Evolutionary conservation across 225 moss, liverwort and hornwort species (phyloP).

Genomic region (Antitrichia curtipendula): DNA sequence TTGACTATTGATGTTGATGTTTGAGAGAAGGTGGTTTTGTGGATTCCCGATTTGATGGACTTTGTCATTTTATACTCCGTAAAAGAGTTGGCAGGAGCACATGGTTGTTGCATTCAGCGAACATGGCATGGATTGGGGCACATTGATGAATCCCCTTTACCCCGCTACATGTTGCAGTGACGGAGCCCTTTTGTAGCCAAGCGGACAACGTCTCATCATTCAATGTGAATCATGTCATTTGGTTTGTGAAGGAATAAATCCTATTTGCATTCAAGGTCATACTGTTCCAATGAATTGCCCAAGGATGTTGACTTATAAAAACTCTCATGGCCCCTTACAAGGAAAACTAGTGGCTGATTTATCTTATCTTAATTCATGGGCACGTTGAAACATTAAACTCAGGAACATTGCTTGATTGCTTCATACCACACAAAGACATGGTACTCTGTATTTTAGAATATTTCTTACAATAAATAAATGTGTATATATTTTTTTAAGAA

Average conservation of each 20-base stretch:
- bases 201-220: neutral
- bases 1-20: neutral
- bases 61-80: neutral
- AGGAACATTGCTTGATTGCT: neutral
- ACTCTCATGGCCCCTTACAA: neutral
- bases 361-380: neutral
- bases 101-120: neutral
- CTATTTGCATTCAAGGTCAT: neutral
- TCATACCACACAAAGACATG: neutral
- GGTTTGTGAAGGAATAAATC: neutral
- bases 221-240: neutral
- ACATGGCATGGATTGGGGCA: constrained; percentile 8
- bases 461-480: neutral
- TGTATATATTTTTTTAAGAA: too few relatives aligned
- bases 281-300: neutral
- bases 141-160: neutral
- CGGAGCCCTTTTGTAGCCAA: neutral
- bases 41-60: neutral
- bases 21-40: neutral
- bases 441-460: neutral
- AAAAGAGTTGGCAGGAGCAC: neutral
- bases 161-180: neutral
- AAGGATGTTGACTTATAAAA: neutral
- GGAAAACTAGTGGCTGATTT: neutral
- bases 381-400: neutral